Conservation (phyloP, 805 yeast genomes). For the Wickerhamomyces queroliae region DNA sequence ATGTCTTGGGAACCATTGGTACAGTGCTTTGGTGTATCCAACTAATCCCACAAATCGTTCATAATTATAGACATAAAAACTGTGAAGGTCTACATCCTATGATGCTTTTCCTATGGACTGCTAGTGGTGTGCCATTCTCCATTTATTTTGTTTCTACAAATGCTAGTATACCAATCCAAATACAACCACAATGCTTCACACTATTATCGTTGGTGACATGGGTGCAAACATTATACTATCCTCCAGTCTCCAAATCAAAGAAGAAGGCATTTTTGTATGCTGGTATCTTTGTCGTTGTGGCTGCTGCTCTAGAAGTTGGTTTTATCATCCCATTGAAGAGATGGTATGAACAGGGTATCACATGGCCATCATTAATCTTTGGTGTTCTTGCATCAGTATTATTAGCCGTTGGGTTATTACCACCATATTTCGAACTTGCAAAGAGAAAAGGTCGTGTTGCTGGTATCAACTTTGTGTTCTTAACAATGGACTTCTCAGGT, state of each 20-base stretch:
- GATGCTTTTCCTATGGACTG: constrained; percentile 79
- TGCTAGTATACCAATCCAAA: constrained; percentile 69
- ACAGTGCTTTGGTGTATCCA: constrained; percentile 93
- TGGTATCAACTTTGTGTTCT: constrained; percentile 81
- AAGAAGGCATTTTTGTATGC: constrained; percentile 32
- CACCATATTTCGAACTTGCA: constrained; percentile 82
- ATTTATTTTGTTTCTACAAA: constrained; percentile 73
- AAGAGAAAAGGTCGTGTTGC: constrained; percentile 80
- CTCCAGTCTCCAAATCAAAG: constrained; percentile 46
- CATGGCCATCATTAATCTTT: constrained; percentile 76
- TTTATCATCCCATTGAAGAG: constrained; percentile 66
- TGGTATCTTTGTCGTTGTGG: constrained; percentile 32
- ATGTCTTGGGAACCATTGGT: constrained; percentile 79
- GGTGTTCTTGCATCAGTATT: constrained; percentile 78
- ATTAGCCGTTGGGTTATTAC: constrained; percentile 72
- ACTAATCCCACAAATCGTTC: constrained; percentile 75
- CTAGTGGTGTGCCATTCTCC: constrained; percentile 75
- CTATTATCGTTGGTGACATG: constrained; percentile 62
- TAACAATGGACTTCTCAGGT: constrained; percentile 72
- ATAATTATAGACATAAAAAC: constrained; percentile 68
- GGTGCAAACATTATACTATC: constrained; percentile 65
- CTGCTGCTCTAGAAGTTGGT: constrained; percentile 63
- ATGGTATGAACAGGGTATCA: constrained; percentile 39
- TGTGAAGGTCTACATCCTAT: constrained; percentile 80
- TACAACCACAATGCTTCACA: constrained; percentile 86